Conservation (phyloP, 805 yeast species). For the Wickerhamiella cacticola region DNA sequence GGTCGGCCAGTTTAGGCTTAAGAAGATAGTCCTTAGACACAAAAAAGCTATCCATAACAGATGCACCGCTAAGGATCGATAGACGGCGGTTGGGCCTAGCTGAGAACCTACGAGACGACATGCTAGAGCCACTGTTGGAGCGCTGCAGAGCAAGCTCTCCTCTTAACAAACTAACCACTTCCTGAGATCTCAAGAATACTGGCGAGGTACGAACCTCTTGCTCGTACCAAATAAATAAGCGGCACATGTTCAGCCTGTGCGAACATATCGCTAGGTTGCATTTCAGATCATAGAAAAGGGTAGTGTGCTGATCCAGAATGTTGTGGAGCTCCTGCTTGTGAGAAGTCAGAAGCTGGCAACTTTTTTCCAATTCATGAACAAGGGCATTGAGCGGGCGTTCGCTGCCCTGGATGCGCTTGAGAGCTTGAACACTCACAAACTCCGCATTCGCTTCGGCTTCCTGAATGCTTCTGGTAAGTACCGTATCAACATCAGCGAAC, state of each 20-base stretch:
- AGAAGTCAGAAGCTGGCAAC: constrained; percentile 4
- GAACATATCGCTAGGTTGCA: neutral
- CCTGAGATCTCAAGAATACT: constrained; percentile 10
- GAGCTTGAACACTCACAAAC: neutral
- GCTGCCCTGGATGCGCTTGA: neutral
- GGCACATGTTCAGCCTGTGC: neutral
- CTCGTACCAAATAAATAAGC: constrained; percentile 22
- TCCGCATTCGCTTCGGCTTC: constrained; percentile 19
- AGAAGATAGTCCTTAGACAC: constrained; percentile 24
- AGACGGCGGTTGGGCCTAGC: constrained; percentile 22
- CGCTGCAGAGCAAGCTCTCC: constrained; percentile 17
- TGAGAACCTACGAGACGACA: constrained; percentile 20
- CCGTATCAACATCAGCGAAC: neutral
- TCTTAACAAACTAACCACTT: constrained; percentile 6
- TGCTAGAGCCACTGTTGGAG: constrained; percentile 20
- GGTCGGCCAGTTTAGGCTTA: constrained; percentile 27
- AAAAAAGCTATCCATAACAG: constrained; percentile 24
- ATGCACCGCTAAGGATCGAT: constrained; percentile 22
- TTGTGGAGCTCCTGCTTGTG: constrained; percentile 4
- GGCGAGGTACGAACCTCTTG: constrained; percentile 19
- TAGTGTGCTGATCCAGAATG: constrained; percentile 3
- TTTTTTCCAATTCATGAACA: constrained; percentile 5
- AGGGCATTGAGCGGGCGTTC: constrained; percentile 8
- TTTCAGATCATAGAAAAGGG: neutral
- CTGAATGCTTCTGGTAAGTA: constrained; percentile 11